These are phyloP conservation scores for Tolypocladium inflatum DNA, from an alignment of 2,329 filamentous ascomycete species.

Conservation along the genomic window DNA sequence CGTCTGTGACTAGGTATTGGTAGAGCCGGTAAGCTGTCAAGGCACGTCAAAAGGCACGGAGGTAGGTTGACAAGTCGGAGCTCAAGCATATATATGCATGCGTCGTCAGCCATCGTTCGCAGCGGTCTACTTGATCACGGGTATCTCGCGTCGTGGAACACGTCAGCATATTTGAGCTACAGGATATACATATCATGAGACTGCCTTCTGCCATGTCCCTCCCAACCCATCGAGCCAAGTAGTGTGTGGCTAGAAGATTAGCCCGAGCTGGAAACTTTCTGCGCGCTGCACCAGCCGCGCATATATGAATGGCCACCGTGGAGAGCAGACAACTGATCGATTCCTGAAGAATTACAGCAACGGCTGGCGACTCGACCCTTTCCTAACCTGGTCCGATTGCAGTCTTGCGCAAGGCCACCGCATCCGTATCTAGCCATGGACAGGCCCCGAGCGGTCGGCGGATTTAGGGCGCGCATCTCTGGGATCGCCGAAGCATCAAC, in stretches of 20 bases:
- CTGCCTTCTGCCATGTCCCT: not conserved
- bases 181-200: not conserved
- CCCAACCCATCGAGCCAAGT: not conserved
- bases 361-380: not conserved
- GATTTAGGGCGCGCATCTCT: too few species aligned
- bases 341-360: not conserved
- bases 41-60: not conserved
- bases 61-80: not conserved
- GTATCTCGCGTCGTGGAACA: not conserved
- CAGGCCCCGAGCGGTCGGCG: not conserved
- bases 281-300: not conserved
- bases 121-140: not conserved
- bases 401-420: not conserved
- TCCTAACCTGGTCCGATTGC: not conserved
- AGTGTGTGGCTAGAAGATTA: not conserved
- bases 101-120: not conserved
- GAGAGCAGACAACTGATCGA: not conserved
- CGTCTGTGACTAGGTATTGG: too few species aligned
- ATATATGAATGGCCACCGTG: not conserved
- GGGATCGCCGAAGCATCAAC: not conserved
- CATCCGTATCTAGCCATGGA: not conserved
- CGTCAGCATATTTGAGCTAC: not conserved
- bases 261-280: not conserved
- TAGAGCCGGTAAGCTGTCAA: too few species aligned
- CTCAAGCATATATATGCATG: not conserved